These are phyloP conservation scores for Millerozyma miso DNA, from an alignment of 805 yeast genomes.

Conservation along the genomic window DNA sequence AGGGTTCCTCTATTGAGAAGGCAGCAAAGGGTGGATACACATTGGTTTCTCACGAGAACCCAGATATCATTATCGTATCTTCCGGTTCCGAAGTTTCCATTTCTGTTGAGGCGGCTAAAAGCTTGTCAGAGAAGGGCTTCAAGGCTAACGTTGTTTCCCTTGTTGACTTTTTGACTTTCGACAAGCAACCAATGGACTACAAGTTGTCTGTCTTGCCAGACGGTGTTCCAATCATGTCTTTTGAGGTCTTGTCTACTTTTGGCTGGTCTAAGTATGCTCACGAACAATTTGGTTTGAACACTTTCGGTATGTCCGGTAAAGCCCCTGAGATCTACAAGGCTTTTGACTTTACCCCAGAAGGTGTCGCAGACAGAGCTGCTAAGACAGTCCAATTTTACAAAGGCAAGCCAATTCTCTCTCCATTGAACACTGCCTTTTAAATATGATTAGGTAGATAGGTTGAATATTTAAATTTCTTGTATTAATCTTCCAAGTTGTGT, in stretches of 20 bases:
- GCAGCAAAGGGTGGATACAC: conserved; percentile 95
- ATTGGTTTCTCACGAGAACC: conserved; percentile 50
- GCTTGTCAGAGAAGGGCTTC: conserved; percentile 60
- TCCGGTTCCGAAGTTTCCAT: conserved; percentile 94
- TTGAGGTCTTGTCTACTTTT: conserved; percentile 85
- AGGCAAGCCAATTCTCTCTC: conserved; percentile 68
- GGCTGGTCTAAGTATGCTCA: conserved; percentile 97
- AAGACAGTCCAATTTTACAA: conserved; percentile 79
- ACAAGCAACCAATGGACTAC: conserved; percentile 77
- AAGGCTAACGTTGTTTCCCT: conserved; percentile 82
- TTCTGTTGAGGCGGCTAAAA: conserved; percentile 77
- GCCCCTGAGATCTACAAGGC: conserved; percentile 74
- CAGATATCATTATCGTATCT: conserved; percentile 72
- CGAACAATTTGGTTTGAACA: conserved; percentile 91
- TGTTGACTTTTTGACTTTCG: conserved; percentile 91
- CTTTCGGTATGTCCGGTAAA: conserved; percentile 96
- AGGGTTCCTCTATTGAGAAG: conserved; percentile 86
- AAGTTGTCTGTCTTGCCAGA: conserved; percentile 86
- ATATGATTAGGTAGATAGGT: too few relatives aligned
- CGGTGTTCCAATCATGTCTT: conserved; percentile 87
- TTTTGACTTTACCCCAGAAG: conserved; percentile 91
- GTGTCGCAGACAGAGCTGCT: conserved; percentile 80
- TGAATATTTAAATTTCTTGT: too few relatives aligned
- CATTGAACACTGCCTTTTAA: conserved; percentile 77
- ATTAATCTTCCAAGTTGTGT: too few relatives aligned